Evolutionary conservation across 2,329 filamentous ascomycete genomes (phyloP).

Genomic region (Colletotrichum liaoningense): DNA sequence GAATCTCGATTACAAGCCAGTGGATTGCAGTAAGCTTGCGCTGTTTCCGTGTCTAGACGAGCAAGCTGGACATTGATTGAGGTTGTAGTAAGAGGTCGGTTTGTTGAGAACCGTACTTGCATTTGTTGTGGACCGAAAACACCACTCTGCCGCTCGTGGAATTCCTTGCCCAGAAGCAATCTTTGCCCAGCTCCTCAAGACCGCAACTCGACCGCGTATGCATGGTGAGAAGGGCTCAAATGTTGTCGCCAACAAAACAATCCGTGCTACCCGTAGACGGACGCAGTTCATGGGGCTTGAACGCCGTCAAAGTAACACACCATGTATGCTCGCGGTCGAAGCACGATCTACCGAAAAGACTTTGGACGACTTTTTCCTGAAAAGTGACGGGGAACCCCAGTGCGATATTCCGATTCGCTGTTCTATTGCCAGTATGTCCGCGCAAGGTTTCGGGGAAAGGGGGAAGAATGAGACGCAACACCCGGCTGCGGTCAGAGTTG

Average conservation of each 20-base stretch:
- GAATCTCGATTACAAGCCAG: not conserved
- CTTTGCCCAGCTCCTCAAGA: not conserved
- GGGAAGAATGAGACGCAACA: not conserved
- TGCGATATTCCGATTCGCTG: not conserved
- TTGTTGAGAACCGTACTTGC: not conserved
- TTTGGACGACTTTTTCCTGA: not conserved
- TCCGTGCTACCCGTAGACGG: not conserved
- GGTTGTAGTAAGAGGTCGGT: too few species aligned
- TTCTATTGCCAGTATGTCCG: not conserved
- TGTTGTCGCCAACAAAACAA: not conserved
- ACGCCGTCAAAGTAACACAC: not conserved
- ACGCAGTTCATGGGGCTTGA: too few species aligned
- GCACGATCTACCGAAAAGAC: not conserved
- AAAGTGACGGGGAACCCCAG: not conserved
- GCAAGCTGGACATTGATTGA: not conserved
- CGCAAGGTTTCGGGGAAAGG: slow-evolving; percentile 3
- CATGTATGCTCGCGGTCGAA: not conserved
- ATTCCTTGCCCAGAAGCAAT: not conserved
- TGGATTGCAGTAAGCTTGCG: not conserved
- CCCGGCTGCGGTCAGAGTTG: slow-evolving; percentile 1
- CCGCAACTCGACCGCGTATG: not conserved
- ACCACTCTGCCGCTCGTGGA: not conserved
- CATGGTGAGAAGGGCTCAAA: not conserved
- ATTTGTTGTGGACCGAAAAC: not conserved
- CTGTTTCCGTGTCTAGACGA: not conserved